A percentile compares a stretch with the other conserved stretches of the same genome.
Evolutionary conservation across 352 stramenopile species (phyloP).

Genomic region (Phytopythium oedochilum): DNA sequence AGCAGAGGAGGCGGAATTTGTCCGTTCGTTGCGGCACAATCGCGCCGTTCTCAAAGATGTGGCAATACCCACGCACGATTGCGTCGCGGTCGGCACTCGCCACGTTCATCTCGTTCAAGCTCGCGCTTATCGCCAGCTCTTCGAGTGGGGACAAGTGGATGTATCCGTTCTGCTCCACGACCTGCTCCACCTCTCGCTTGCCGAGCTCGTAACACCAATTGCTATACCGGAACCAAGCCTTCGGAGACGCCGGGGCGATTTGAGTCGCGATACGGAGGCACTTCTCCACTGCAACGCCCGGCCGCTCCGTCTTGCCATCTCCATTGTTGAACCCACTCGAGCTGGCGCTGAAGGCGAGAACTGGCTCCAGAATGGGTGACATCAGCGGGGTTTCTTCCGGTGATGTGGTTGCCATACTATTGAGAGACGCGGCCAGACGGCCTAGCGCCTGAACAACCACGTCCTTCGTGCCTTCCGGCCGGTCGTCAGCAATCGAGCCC

Average conservation of each 20-base stretch:
- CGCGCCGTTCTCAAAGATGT: slow-evolving; percentile 45
- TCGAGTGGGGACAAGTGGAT: slow-evolving; percentile 43
- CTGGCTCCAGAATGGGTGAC: background rate
- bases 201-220: slow-evolving; percentile 69
- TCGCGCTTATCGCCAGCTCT: slow-evolving; percentile 25
- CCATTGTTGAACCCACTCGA: no score
- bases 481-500: background rate
- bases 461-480: background rate
- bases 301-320: background rate
- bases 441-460: slow-evolving; percentile 6
- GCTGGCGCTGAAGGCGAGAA: background rate
- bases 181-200: slow-evolving; percentile 30
- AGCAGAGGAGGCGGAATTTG: slow-evolving; percentile 29
- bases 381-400: background rate
- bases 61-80: slow-evolving; percentile 38
- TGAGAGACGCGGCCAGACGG: background rate
- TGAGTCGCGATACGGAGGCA: slow-evolving; percentile 31
- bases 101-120: slow-evolving; percentile 40
- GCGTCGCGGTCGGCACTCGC: slow-evolving; percentile 20
- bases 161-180: slow-evolving; percentile 43
- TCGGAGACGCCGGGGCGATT: slow-evolving; percentile 27
- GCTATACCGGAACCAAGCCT: slow-evolving; percentile 58
- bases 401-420: background rate
- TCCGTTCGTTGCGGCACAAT: slow-evolving; percentile 30
- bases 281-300: slow-evolving; percentile 10